Conservation (phyloP, 2,329 filamentous ascomycete species). For the Phialemoniopsis sp. region DNA sequence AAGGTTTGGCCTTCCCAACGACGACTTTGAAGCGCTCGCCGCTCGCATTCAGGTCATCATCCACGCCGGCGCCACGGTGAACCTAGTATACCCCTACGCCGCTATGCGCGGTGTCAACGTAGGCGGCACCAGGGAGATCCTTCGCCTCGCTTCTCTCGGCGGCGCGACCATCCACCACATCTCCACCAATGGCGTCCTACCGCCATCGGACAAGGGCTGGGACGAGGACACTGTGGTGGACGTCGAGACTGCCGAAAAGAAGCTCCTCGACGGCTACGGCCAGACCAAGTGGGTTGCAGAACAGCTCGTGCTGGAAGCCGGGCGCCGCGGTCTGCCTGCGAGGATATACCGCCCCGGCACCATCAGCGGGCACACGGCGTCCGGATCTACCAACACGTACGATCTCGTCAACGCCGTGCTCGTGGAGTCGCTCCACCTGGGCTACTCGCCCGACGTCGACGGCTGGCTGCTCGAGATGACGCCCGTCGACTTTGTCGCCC, state of each 20-base stretch:
- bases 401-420: conserved; percentile 74
- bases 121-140: conserved; percentile 70
- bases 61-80: conserved; percentile 75
- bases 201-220: conserved; percentile 67
- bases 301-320: conserved; percentile 67
- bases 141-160: conserved; percentile 62
- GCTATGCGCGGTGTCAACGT: conserved; percentile 72
- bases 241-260: conserved; percentile 61
- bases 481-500: conserved; percentile 76
- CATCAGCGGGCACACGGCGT: conserved; percentile 72
- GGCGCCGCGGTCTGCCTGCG: conserved; percentile 63
- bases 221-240: conserved; percentile 63
- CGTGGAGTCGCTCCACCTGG: conserved; percentile 72
- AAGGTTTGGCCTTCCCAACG: conserved; percentile 62
- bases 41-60: conserved; percentile 67
- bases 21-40: conserved; percentile 62
- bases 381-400: conserved; percentile 73
- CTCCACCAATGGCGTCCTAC: conserved; percentile 76
- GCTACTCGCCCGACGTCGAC: conserved; percentile 64
- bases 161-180: conserved; percentile 74
- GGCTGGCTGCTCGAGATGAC: conserved; percentile 83
- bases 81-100: conserved; percentile 78
- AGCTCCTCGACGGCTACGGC: conserved; percentile 69
- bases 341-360: conserved; percentile 71
- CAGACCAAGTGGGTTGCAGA: conserved; percentile 83